Evolutionary conservation across 441 rosid genomes (phyloP).

Genomic region (Erodium chrysanthum): DNA sequence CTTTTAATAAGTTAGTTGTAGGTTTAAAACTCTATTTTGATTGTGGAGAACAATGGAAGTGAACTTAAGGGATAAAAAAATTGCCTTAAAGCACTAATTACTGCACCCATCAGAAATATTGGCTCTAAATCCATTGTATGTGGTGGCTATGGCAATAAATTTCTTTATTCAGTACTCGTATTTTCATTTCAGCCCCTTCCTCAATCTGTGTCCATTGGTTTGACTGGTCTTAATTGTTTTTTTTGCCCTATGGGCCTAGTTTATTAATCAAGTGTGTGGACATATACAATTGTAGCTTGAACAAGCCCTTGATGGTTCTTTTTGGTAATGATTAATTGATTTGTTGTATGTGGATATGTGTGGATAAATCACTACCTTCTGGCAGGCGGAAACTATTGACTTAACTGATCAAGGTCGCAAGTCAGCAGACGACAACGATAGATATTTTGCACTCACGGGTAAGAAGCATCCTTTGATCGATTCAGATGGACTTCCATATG

Average conservation of each 20-base stretch:
- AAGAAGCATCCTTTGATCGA: conserved; percentile 43
- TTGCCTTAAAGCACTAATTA: background rate
- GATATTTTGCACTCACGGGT: conserved; percentile 25
- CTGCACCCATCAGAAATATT: background rate
- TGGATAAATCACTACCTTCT: conserved; percentile 9
- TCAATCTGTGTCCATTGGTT: background rate
- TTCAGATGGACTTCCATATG: conserved; percentile 86
- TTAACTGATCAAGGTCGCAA: conserved; percentile 48
- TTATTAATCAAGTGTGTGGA: background rate
- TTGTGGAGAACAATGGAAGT: background rate
- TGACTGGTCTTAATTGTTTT: background rate
- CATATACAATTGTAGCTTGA: background rate
- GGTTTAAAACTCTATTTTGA: background rate
- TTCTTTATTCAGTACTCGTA: background rate
- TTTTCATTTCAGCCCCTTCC: background rate
- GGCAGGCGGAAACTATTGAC: conserved; percentile 83
- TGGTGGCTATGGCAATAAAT: background rate
- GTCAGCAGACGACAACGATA: conserved; percentile 36
- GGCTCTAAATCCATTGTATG: background rate
- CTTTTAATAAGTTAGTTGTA: background rate
- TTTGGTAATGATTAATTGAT: background rate
- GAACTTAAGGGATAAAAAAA: background rate
- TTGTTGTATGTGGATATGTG: background rate
- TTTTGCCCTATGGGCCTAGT: background rate
- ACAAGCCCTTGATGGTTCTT: background rate